Conservation (phyloP, 75 land plant species). For the Cryptomeria japonica region DNA sequence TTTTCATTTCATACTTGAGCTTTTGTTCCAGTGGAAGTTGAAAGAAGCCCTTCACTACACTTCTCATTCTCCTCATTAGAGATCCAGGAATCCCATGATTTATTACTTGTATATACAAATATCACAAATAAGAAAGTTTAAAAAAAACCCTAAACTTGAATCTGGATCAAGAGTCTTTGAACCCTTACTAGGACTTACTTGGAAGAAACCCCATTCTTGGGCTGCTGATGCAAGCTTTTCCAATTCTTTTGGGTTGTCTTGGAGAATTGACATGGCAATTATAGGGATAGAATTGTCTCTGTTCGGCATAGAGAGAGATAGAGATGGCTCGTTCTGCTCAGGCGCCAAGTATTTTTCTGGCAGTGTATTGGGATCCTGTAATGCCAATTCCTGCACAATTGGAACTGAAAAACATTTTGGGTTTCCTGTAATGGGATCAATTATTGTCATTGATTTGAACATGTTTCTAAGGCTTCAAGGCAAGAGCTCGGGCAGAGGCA, state of each 20-base stretch:
- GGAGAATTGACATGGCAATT: neutral
- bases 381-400: neutral
- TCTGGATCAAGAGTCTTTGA: neutral
- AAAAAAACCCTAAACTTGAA: neutral
- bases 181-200: neutral
- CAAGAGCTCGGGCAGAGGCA: neutral
- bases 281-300: neutral
- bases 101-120: neutral
- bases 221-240: neutral
- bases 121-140: neutral
- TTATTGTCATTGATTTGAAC: neutral
- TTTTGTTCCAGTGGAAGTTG: neutral
- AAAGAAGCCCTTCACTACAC: too few relatives aligned
- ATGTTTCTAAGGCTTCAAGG: neutral
- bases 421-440: neutral
- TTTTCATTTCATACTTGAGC: slow-evolving; percentile 19
- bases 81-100: slow-evolving; percentile 19
- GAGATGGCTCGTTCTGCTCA: neutral
- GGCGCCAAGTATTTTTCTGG: neutral
- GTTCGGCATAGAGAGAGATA: neutral
- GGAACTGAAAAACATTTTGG: neutral
- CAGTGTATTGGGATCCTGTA: neutral
- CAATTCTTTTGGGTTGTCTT: neutral
- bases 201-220: neutral
- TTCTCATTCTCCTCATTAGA: too few relatives aligned